Evolutionary conservation across 1,139 yeast species (phyloP), one percentile per base, ranked within the genome.

Genomic region (Debaryomycetaceae sp.): DNA sequence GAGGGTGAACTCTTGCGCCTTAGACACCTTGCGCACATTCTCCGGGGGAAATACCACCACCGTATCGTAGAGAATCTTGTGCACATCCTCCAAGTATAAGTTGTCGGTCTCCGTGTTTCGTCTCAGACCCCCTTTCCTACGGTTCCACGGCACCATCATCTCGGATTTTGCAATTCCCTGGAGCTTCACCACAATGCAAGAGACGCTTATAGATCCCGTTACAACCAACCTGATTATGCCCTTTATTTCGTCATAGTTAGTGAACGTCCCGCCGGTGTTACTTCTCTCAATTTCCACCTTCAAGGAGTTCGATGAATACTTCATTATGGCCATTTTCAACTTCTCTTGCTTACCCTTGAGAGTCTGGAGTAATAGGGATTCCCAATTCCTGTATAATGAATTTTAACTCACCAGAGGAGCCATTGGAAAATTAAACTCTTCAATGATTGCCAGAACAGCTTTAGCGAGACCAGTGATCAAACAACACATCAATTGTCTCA

Each of bases 41-140:
- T 64, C 68, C 0, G 88, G 85, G 0, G 89, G 88, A 52, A 83
- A 83, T 24, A 83, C 83, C 1, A 80, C 72, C 39, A 60, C 50
- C 0, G 83, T 74, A 45, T 79, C 78, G 52, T 82, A 82, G 37
- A 83, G 65, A 13, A 83, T 69, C 51, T 76, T 75, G 60, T 83
- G 88, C 13, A 65, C 62, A 55, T 82, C 87, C 35, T 52, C 59
- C 1, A 71, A 47, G 2, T 58, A 36, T 40, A 59, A 62, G 17
- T 64, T 64, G 43, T 56, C 57, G 39, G 48, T 44, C 6, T 51
- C 50, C 29, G 50, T 40, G 39, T 56, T 56, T 36, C 44, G 37
- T 20, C 40, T 37, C 24, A 42, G 49, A 17, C 33, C 17, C 2
- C 27, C 42, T 45, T 43, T 51, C 57, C 9, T 51, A 53, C 13